Conservation (phyloP, 1,284 basidiomycete species). For the Cryptococcus sp. region DNA sequence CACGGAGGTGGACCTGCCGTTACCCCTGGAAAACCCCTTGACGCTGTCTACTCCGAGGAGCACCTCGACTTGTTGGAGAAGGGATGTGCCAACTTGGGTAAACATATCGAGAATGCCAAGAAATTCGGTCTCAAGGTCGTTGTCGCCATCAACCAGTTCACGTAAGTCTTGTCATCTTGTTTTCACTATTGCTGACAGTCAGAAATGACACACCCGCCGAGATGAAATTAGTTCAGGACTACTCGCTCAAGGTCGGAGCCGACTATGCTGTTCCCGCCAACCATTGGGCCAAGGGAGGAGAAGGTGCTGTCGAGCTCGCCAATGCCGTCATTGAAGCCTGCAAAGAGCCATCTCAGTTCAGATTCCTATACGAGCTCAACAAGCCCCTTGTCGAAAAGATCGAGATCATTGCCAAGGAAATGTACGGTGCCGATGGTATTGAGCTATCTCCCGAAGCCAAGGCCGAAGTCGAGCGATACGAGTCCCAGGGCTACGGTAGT, state of each 20-base stretch:
- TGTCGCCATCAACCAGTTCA: conserved; percentile 91
- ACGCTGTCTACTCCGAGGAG: conserved; percentile 91
- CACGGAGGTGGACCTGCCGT: conserved; percentile 98
- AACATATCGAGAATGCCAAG: conserved; percentile 91
- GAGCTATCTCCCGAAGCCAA: conserved; percentile 75
- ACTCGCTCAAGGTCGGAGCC: conserved; percentile 79
- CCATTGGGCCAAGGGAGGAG: conserved; percentile 94
- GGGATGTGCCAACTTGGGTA: conserved; percentile 88
- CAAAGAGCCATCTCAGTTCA: conserved; percentile 76
- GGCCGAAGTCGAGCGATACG: conserved; percentile 87
- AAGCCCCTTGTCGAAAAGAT: conserved; percentile 85
- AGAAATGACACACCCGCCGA: conserved; percentile 90
- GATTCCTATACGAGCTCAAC: conserved; percentile 84
- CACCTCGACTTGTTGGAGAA: conserved; percentile 84
- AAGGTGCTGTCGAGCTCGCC: conserved; percentile 79
- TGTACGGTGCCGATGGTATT: conserved; percentile 88
- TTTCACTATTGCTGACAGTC: conserved; percentile 5
- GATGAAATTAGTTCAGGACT: conserved; percentile 74
- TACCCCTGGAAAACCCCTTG: conserved; percentile 89
- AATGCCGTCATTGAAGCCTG: conserved; percentile 80
- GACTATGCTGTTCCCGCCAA: conserved; percentile 93
- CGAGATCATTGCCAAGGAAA: conserved; percentile 73
- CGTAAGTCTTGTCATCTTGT: conserved; percentile 56
- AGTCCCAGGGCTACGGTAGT: conserved; percentile 59
- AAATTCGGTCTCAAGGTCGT: conserved; percentile 98